Evolutionary conservation across 345 rosid species (phyloP).

Genomic region (Reutealis trisperma): DNA sequence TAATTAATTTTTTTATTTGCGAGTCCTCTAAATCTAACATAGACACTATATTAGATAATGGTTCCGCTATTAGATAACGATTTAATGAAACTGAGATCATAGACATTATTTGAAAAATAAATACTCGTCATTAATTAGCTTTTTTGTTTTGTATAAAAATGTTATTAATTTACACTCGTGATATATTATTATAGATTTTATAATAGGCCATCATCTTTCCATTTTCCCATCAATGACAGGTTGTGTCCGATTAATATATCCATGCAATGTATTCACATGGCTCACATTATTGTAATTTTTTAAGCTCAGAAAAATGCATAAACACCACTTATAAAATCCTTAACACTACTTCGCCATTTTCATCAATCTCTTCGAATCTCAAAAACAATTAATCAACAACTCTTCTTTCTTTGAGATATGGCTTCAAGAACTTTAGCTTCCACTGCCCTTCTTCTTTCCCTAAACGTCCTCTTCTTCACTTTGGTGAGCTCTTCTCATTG

Average conservation of each 20-base stretch:
- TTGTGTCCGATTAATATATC: background rate
- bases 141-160: too few relatives aligned
- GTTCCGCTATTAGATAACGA: too few relatives aligned
- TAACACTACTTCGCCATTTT: background rate
- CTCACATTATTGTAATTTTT: background rate
- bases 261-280: background rate
- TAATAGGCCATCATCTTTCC: too few relatives aligned
- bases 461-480: conserved; percentile 38
- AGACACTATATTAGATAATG: too few relatives aligned
- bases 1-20: too few relatives aligned
- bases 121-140: too few relatives aligned
- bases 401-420: background rate
- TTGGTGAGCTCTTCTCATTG: conserved; percentile 15
- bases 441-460: conserved; percentile 28
- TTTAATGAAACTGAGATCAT: too few relatives aligned
- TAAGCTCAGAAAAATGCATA: background rate
- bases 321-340: background rate
- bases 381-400: background rate
- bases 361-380: background rate
- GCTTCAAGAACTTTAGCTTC: conserved; percentile 4
- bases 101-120: too few relatives aligned
- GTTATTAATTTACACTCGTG: too few relatives aligned
- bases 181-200: too few relatives aligned
- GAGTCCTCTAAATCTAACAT: too few relatives aligned
- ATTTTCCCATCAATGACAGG: background rate